Evolutionary conservation across 1,284 basidiomycete genomes (phyloP).

Genomic region (Rhodofomes roseus): DNA sequence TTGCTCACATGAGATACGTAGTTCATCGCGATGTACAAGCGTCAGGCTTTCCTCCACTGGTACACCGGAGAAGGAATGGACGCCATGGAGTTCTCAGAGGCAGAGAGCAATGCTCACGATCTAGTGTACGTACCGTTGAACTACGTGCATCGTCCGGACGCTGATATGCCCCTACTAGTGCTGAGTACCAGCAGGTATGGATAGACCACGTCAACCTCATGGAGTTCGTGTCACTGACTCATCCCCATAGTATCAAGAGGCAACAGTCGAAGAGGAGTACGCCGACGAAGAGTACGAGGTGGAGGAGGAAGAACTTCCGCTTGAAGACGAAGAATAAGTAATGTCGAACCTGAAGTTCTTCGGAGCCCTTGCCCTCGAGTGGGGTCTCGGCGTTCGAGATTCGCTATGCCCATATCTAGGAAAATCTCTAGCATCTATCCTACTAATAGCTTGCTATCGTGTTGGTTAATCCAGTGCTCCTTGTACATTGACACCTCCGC

Average conservation of each 20-base stretch:
- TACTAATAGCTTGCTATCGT: conserved; percentile 5
- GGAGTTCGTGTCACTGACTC: conserved; percentile 6
- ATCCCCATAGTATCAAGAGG: conserved; percentile 59
- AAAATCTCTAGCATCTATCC: neutral
- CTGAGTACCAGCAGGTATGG: conserved; percentile 69
- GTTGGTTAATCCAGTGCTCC: neutral
- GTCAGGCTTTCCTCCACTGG: conserved; percentile 88
- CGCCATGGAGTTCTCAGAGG: conserved; percentile 89
- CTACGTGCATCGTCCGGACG: conserved; percentile 5
- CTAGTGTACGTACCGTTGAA: conserved; percentile 55
- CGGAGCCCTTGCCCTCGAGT: neutral
- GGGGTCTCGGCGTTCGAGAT: neutral
- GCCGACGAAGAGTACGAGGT: conserved; percentile 32
- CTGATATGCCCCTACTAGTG: conserved; percentile 41
- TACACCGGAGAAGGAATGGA: conserved; percentile 93
- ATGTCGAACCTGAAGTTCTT: neutral
- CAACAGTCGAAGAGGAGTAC: conserved; percentile 39
- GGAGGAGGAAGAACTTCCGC: conserved; percentile 16
- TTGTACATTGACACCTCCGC: neutral
- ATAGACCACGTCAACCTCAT: neutral
- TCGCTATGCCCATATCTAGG: neutral
- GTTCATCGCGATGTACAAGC: conserved; percentile 81
- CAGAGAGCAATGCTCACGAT: conserved; percentile 81
- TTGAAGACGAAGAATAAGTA: conserved; percentile 12
- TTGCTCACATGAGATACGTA: conserved; percentile 26